Evolutionary conservation across 2,329 filamentous ascomycete species (phyloP), one percentile per base, ranked within the genome.

Genomic region (Colletotrichum eremochloae): DNA sequence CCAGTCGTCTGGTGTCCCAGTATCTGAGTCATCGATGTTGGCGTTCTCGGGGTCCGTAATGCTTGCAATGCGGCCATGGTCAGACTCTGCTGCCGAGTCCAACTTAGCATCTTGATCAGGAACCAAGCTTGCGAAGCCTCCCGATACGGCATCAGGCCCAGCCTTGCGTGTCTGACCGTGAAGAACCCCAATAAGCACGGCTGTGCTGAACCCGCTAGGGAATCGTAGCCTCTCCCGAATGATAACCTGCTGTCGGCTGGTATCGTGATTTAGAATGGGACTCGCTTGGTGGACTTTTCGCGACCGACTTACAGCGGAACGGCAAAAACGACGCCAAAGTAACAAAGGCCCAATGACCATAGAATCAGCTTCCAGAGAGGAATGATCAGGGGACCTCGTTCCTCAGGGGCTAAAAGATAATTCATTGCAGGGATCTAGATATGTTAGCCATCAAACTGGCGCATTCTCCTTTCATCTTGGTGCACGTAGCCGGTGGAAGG

Each of bases 321-420:
- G 0, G 95, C 96, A 84, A 99, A 98, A 1, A 98, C 92, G 1
- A 98, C 96, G 0, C 96, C 96, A 79, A 99, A 99, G 78, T 98
- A 96, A 80, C 95, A 98, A 20, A 99, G 89, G 0, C 96, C 96
- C 66, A 99, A 81, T 36, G 94, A 93, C 96, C 96, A 99, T 9
- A 98, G 81, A 8, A 97, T 91, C 75, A 98, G 84, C 80, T 95
- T 94, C 85, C 91, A 90, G 48, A 94, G 87, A 46, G 90, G 90
- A 56, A 97, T 83, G 66, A 88, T 85, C 24, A 97, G 82, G 0
- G 94, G 94, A 0, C 94, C 95, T 70, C 91, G 90, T 82, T 99
- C 96, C 24, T 93, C 91, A 1, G 89, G 84, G 64, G 88, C 91
- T 63, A 99, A 82, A 61, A 99, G 84, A 76, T 94, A 98, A 78